Percentiles rank a stretch among this genome's conserved stretches.
These are phyloP conservation scores for Eucalyptus brandiana DNA, from an alignment of 345 rosid species.

Conservation along the genomic window DNA sequence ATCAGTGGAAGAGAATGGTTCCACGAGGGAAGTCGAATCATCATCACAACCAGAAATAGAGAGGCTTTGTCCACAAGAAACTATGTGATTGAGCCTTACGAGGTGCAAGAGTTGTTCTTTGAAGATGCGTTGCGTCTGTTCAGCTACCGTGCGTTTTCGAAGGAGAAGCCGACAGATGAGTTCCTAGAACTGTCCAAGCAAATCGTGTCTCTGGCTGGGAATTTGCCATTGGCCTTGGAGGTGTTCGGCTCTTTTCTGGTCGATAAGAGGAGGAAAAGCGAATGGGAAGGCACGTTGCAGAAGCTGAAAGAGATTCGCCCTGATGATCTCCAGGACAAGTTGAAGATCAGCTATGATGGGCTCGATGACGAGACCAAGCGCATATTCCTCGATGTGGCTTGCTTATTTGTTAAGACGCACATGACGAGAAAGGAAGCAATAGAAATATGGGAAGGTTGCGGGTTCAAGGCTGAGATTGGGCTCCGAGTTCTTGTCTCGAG, in stretches of 20 bases:
- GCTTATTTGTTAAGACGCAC: slow-evolving; percentile 28
- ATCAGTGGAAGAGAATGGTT: slow-evolving; percentile 27
- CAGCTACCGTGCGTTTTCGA: slow-evolving; percentile 42
- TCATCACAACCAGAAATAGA: slow-evolving; percentile 53
- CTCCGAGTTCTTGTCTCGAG: slow-evolving; percentile 26
- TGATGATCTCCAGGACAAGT: slow-evolving; percentile 13
- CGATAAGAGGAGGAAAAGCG: slow-evolving; percentile 22
- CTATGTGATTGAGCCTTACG: slow-evolving; percentile 8
- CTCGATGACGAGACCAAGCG: slow-evolving; percentile 22
- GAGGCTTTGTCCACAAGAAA: slow-evolving; percentile 2
- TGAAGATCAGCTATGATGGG: slow-evolving; percentile 45
- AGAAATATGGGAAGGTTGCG: slow-evolving; percentile 51
- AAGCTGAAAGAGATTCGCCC: slow-evolving; percentile 22
- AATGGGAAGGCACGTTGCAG: slow-evolving; percentile 39
- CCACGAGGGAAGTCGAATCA: slow-evolving; percentile 31
- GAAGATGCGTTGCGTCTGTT: slow-evolving; percentile 33
- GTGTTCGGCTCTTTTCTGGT: slow-evolving; percentile 56
- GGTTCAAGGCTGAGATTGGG: slow-evolving; percentile 26
- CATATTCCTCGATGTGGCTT: slow-evolving; percentile 58
- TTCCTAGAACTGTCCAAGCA: slow-evolving; percentile 18
- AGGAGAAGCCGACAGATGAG: slow-evolving; percentile 25
- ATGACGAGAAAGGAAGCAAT: slow-evolving; percentile 28
- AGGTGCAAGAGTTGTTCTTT: slow-evolving; percentile 29
- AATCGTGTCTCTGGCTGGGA: slow-evolving; percentile 36
- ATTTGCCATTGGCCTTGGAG: slow-evolving; percentile 54